phyloP scores from a whole-genome alignment of 2,329 filamentous ascomycete species.

The Zelopaecilomyces penicillatus region DNA sequence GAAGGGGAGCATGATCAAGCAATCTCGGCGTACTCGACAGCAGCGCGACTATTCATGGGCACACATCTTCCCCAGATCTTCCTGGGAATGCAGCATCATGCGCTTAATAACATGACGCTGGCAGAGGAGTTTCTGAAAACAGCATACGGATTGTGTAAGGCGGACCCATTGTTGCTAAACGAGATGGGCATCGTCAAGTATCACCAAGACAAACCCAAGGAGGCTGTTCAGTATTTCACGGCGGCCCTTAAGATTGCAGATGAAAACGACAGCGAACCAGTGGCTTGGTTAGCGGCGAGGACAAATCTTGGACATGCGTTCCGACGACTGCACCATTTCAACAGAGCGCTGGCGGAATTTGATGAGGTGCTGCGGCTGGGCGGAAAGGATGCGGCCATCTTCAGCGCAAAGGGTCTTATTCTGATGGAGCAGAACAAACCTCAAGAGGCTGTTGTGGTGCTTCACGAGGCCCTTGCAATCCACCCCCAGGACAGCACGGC shows the following conservation, averaged over 20 bases:
- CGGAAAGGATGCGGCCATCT: slow-evolving; percentile 69
- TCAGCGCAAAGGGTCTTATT: slow-evolving; percentile 76
- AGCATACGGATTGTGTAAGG: slow-evolving; percentile 73
- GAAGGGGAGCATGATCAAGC: slow-evolving; percentile 98
- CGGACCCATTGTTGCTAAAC: slow-evolving; percentile 84
- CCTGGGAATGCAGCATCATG: slow-evolving; percentile 95
- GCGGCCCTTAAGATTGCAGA: slow-evolving; percentile 69
- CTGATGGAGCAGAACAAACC: slow-evolving; percentile 67
- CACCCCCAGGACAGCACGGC: slow-evolving; percentile 73
- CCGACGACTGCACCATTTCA: slow-evolving; percentile 57
- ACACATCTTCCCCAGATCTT: slow-evolving; percentile 95
- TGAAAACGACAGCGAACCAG: slow-evolving; percentile 73
- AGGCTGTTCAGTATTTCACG: slow-evolving; percentile 69
- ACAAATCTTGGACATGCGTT: slow-evolving; percentile 87
- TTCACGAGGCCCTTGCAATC: slow-evolving; percentile 79
- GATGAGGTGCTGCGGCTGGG: slow-evolving; percentile 79
- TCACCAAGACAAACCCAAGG: slow-evolving; percentile 71
- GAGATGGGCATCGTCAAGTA: slow-evolving; percentile 96
- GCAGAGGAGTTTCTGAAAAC: slow-evolving; percentile 92
- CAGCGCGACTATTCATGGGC: slow-evolving; percentile 88
- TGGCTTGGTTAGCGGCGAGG: slow-evolving; percentile 74
- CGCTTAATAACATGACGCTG: slow-evolving; percentile 86
- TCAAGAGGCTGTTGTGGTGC: slow-evolving; percentile 68
- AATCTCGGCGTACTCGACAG: slow-evolving; percentile 94
- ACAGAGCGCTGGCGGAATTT: slow-evolving; percentile 70